Conservation (phyloP, 805 yeast species). For the Saccharomyces paradoxus region DNA sequence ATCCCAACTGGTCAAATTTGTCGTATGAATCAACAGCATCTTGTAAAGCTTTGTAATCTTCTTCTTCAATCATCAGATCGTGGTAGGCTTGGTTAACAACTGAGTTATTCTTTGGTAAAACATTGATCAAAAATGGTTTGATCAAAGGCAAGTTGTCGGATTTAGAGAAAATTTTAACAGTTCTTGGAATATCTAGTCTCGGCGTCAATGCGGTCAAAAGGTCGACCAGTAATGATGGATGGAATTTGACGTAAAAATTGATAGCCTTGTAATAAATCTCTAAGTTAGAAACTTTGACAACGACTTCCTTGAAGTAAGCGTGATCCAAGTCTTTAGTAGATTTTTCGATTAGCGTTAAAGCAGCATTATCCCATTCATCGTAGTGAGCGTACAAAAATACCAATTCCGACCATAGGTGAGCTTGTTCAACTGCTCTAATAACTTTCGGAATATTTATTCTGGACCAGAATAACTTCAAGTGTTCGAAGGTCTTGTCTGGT, state of each 20-base stretch:
- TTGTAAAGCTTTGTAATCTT: slow-evolving; percentile 84
- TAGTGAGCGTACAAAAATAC: slow-evolving; percentile 95
- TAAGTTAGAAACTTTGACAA: slow-evolving; percentile 89
- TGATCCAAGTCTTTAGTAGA: slow-evolving; percentile 92
- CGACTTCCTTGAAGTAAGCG: slow-evolving; percentile 83
- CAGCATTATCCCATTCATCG: slow-evolving; percentile 99
- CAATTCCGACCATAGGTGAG: slow-evolving; percentile 93
- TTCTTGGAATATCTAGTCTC: slow-evolving; percentile 88
- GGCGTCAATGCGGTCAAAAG: slow-evolving; percentile 76
- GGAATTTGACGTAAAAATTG: slow-evolving; percentile 85
- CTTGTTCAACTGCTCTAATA: slow-evolving; percentile 82
- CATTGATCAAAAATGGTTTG: slow-evolving; percentile 89
- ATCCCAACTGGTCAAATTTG: slow-evolving; percentile 83
- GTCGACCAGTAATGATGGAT: slow-evolving; percentile 85
- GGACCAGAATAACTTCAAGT: slow-evolving; percentile 95
- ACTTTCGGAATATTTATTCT: slow-evolving; percentile 97
- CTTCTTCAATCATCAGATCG: slow-evolving; percentile 90
- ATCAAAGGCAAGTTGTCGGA: slow-evolving; percentile 94
- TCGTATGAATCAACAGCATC: slow-evolving; percentile 83
- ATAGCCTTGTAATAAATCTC: slow-evolving; percentile 97
- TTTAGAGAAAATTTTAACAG: slow-evolving; percentile 87
- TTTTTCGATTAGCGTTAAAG: slow-evolving; percentile 91
- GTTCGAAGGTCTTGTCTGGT: slow-evolving; percentile 90
- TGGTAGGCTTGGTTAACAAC: slow-evolving; percentile 94
- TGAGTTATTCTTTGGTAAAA: slow-evolving; percentile 80